Evolutionary conservation across 176 grass and related monocot genomes (phyloP), one percentile per base, ranked within the genome.

Genomic region (Urochloa ruziziensis): DNA sequence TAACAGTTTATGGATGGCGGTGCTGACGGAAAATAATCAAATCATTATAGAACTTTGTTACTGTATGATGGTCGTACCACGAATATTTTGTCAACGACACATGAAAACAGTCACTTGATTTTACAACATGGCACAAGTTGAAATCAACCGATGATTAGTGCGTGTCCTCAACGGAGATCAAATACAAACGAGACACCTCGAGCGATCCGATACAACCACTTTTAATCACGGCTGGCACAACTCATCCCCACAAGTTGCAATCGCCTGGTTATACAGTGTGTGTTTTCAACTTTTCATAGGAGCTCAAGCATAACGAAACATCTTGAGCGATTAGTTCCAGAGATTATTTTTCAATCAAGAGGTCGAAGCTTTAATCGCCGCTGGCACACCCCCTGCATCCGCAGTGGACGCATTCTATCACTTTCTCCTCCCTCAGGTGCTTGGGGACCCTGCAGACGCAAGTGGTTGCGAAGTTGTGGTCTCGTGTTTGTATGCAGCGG

Each of bases 331-430:
- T 51, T 35, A 6, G 59, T 34, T 78, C 33, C 34, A 2, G 59
- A 34, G 10, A 62, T n/a, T 48, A 48, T 48, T 21, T 61, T 12
- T 33, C 17, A 21, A 60, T 61, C 52, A 32, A 12, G 21, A 8
- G 13, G 40, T 39, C 37, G 4, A 2, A 59, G 36, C 48, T 81
- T 91, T 54, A 95, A 78, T 95, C 93, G 11, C 93, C 91, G 52
- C 96, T 98, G 28, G 91, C 93, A 82, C 93, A 98, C 1, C 91
- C 93, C 57, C 74, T 80, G 79, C 91, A 95, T n/a, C 91, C 91
- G 4, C 96, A 93, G 37, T 95, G 93, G 29, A 95, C 91, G 28
- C 91, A 95, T 83, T 95, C 93, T 72, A 97, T 97, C 64, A 97
- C 92, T 57, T 89, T 90, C 79, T 92, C 90, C 85, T 95, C 88